Evolutionary conservation across 345 rosid species (phyloP), one percentile per base, ranked within the genome.

Genomic region (Populus tremula): DNA sequence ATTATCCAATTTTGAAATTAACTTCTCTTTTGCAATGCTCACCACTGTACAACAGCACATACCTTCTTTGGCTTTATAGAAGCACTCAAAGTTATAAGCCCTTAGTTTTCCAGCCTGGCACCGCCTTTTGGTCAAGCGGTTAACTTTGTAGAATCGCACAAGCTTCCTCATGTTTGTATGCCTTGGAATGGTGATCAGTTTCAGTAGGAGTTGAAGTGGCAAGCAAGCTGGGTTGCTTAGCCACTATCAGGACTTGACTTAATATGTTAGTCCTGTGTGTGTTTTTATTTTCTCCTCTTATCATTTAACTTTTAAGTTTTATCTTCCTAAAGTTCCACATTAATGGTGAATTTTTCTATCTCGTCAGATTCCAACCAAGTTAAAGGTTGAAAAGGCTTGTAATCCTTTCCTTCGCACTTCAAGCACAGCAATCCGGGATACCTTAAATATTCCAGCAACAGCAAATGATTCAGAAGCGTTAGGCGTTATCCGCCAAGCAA

Each of bases 321-420:
- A 2, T 71, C 23, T 21, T 8, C 69, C 33, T 20, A 39, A 43
- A 39, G 7, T 43, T 69, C 6, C 4, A 10, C 27, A 38, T 13
- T 21, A 43, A 72, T 25, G 11, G 23, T 61, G 38, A 23, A 36
- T 75, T 62, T 54, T 35, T 49, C 17, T n/a, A 13, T 43, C 41
- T 69, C 43, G 38, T 31, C 84, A 96, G 99, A 87, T 93, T 77
- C 99, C 99, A 45, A 92, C 94, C 1, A 86, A 85, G 31, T 73
- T 96, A 5, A 96, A 90, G 88, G 73, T 86, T 69, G 99, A 96
- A 87, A 93, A 93, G 82, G 90, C 86, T 16, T 93, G 98, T 70
- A 96, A 96, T 78, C 97, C 99, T 14, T 96, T 96, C 88, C 94
- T 96, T 53, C 94, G 98, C 47, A 84, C 91, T 50, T 82, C 89